Conservation (phyloP, 768 basidiomycete species). For the Gautieria morchelliformis region DNA sequence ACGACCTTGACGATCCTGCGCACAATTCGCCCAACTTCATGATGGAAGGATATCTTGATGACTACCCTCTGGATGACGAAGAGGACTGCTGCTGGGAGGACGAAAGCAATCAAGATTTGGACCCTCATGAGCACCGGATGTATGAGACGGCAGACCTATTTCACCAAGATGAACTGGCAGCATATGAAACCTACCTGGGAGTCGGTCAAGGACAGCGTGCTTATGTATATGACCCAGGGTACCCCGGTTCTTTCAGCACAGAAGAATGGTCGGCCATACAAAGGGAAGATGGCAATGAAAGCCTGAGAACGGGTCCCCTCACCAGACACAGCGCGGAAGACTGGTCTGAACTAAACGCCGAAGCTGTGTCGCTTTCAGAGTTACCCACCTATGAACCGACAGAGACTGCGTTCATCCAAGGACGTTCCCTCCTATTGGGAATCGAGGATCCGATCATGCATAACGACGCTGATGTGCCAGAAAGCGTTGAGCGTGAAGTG, state of each 20-base stretch:
- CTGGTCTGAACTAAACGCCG: too few species aligned
- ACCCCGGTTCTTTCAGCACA: too few species aligned
- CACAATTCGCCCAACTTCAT: neutral
- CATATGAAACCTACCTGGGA: neutral
- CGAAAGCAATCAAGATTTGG: constrained; percentile 3
- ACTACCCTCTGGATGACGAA: neutral
- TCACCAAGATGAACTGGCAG: neutral
- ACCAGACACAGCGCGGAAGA: too few species aligned
- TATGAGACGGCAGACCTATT: neutral
- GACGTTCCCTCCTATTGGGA: constrained; percentile 42
- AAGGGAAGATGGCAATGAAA: too few species aligned
- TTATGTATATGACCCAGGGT: too few species aligned
- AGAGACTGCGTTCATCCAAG: constrained; percentile 35
- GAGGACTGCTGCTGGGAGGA: neutral
- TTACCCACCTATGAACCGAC: neutral
- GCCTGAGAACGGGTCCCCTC: too few species aligned
- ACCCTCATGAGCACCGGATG: constrained; percentile 8
- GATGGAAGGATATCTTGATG: neutral
- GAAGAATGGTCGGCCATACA: too few species aligned
- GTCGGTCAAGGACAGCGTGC: too few species aligned
- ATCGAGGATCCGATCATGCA: constrained; percentile 11
- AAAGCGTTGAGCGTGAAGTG: constrained; percentile 45
- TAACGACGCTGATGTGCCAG: neutral
- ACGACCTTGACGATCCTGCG: neutral
- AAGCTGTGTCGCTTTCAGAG: too few species aligned